Percentiles rank a stretch among this genome's conserved stretches.
phyloP scores from a whole-genome alignment of 768 basidiomycete species.

The Roridomyces roridus region DNA sequence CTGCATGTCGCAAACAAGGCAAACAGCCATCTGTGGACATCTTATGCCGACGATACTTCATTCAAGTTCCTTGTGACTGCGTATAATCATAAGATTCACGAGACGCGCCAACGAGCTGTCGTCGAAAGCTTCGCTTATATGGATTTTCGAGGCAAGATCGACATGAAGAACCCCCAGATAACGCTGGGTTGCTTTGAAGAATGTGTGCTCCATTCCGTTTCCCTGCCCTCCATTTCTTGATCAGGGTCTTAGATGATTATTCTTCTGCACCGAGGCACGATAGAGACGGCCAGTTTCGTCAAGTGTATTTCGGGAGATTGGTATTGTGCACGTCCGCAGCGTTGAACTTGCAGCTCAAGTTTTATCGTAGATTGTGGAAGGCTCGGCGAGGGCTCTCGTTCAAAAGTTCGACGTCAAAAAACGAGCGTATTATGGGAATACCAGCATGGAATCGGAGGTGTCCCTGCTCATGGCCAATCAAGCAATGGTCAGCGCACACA shows the following conservation, averaged over 20 bases:
- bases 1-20: conserved; percentile 63
- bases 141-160: conserved; percentile 80
- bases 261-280: conserved; percentile 56
- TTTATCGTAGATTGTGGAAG: conserved; percentile 34
- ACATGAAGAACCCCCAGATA: conserved; percentile 81
- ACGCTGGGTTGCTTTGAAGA: conserved; percentile 83
- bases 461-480: conserved; percentile 98
- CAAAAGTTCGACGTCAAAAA: conserved; percentile 87
- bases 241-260: conserved; percentile 49
- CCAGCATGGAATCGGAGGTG: conserved; percentile 97
- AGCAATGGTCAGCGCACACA: conserved; percentile 67
- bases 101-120: conserved; percentile 64
- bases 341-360: background rate
- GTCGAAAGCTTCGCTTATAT: conserved; percentile 88
- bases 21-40: conserved; percentile 57
- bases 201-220: conserved; percentile 59
- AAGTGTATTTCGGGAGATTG: conserved; percentile 87
- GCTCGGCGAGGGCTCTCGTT: conserved; percentile 67
- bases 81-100: conserved; percentile 77
- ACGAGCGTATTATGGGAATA: conserved; percentile 90
- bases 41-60: conserved; percentile 67
- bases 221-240: conserved; percentile 21
- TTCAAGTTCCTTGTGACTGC: conserved; percentile 84
- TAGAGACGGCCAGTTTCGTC: conserved; percentile 70
- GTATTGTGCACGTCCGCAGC: conserved; percentile 64